Evolutionary conservation across 2,329 filamentous ascomycete species (phyloP).

Genomic region (Aspergillus brasiliensis): DNA sequence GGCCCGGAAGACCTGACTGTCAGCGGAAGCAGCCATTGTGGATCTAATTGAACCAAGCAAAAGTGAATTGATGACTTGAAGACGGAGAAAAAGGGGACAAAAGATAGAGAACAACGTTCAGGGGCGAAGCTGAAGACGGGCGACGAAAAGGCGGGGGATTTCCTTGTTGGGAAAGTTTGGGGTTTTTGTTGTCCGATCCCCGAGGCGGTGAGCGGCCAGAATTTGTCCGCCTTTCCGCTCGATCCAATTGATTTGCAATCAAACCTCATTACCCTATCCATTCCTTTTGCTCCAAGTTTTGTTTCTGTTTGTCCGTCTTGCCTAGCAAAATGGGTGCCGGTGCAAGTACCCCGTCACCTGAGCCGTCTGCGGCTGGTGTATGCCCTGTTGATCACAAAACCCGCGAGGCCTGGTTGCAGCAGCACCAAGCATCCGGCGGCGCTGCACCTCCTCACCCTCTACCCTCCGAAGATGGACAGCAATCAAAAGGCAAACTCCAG

Average conservation of each 20-base stretch:
- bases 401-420: constrained; percentile 80
- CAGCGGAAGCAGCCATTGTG: constrained; percentile 39
- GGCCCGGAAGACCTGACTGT: constrained; percentile 72
- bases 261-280: constrained; percentile 19
- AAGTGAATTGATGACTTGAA: background rate
- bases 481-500: constrained; percentile 31
- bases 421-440: constrained; percentile 39
- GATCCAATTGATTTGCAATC: constrained; percentile 5
- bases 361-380: constrained; percentile 40
- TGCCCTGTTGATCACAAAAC: constrained; percentile 93
- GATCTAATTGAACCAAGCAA: background rate
- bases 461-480: constrained; percentile 26
- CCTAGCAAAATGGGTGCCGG: constrained; percentile 37
- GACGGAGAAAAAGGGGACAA: background rate
- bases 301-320: background rate
- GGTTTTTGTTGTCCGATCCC: background rate
- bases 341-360: constrained; percentile 37
- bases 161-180: constrained; percentile 20
- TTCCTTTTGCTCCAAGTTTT: constrained; percentile 13
- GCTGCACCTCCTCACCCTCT: constrained; percentile 36
- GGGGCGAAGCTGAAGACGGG: background rate
- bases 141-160: constrained; percentile 13
- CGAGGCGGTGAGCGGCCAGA: constrained; percentile 21
- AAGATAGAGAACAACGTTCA: background rate
- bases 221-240: constrained; percentile 1